These are phyloP conservation scores for Rosellinia necatrix DNA, from an alignment of 2,329 filamentous ascomycete species.

Conservation along the genomic window DNA sequence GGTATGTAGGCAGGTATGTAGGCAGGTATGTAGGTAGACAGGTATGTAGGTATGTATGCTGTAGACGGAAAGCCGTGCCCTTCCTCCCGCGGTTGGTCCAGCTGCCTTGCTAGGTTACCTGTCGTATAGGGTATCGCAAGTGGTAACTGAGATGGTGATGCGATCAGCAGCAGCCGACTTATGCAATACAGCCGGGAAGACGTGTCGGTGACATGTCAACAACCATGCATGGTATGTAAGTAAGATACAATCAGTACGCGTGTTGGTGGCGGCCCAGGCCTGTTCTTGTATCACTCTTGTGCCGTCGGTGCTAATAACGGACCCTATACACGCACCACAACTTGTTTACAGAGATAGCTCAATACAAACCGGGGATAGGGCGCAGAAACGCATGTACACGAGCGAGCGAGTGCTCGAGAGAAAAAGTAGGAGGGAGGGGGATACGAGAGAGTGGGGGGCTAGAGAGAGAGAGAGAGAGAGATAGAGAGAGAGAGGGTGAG, in stretches of 20 bases:
- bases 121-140: too few species aligned
- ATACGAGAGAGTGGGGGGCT: too few species aligned
- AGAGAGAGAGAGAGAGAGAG: too few species aligned
- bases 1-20: neutral
- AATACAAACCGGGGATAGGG: too few species aligned
- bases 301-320: constrained; percentile 22
- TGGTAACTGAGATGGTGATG: neutral
- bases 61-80: neutral
- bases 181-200: neutral
- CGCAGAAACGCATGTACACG: too few species aligned
- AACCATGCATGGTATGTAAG: too few species aligned
- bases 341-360: neutral
- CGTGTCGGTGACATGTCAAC: constrained; percentile 18
- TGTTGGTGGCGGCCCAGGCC: constrained; percentile 14
- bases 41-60: neutral
- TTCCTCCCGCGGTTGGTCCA: neutral
- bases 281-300: constrained; percentile 25
- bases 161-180: constrained; percentile 4
- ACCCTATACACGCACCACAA: neutral
- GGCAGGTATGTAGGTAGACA: neutral
- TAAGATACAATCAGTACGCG: constrained; percentile 12
- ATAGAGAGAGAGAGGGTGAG: too few species aligned
- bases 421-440: too few species aligned
- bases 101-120: neutral
- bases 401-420: too few species aligned